These are phyloP conservation scores for Cryptosporidium muris DNA, from an alignment of 169 alveolate species.

Conservation along the genomic window DNA sequence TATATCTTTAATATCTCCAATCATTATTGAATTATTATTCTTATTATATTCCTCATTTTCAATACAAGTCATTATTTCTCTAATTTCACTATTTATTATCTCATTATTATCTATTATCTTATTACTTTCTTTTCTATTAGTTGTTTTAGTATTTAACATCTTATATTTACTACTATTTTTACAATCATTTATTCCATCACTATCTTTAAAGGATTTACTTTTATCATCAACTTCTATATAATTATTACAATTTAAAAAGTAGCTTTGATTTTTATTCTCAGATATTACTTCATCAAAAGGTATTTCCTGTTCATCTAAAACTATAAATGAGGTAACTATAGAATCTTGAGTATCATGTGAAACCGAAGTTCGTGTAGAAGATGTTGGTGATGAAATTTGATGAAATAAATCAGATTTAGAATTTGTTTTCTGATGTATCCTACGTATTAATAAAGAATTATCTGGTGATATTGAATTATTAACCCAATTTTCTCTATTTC, in stretches of 20 bases:
- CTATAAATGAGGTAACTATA: slow-evolving; percentile 2
- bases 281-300: background rate
- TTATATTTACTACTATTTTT: background rate
- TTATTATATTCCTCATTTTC: background rate
- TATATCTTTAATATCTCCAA: background rate
- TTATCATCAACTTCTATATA: background rate
- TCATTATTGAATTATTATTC: background rate
- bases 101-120: background rate
- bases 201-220: background rate
- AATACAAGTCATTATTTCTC: background rate
- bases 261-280: background rate
- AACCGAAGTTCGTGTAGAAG: slow-evolving; percentile 30
- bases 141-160: background rate
- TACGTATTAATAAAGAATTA: no score
- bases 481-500: no score
- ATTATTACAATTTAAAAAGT: background rate
- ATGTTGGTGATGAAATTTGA: slow-evolving; percentile 9
- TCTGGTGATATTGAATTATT: no score
- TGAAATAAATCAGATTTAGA: slow-evolving; percentile 13
- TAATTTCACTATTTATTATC: background rate
- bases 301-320: background rate
- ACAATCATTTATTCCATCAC: background rate
- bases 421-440: no score
- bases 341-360: slow-evolving; percentile 53
- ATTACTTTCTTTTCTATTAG: background rate